phyloP scores from a whole-genome alignment of 495 filamentous ascomycete genomes.

The Apodospora peruviana region DNA sequence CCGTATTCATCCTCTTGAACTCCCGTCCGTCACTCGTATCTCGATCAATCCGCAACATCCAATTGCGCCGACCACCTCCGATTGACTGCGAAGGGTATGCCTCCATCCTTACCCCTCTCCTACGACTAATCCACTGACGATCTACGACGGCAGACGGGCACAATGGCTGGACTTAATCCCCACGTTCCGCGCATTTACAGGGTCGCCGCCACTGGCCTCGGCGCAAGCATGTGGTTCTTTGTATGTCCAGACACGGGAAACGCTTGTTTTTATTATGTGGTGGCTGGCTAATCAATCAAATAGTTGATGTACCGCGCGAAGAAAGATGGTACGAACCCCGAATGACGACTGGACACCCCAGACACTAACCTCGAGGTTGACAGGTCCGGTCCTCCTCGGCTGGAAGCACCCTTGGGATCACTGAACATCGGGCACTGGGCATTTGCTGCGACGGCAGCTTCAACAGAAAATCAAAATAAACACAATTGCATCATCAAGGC shows the following conservation, averaged over 20 bases:
- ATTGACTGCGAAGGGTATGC: too few species aligned
- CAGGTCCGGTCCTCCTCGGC: conserved; percentile 71
- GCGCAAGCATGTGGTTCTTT: conserved; percentile 99
- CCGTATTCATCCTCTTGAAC: neutral
- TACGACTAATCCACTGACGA: neutral
- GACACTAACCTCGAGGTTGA: conserved; percentile 20
- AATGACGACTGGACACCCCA: neutral
- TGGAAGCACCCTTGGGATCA: conserved; percentile 99
- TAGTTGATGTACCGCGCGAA: conserved; percentile 93
- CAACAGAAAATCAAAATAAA: neutral
- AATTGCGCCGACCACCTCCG: neutral
- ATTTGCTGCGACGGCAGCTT: too few species aligned
- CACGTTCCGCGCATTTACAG: conserved; percentile 60
- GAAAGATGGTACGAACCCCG: conserved; percentile 61
- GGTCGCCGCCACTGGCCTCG: conserved; percentile 76
- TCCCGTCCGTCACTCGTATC: neutral
- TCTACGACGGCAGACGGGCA: conserved; percentile 8
- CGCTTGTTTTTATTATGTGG: too few species aligned
- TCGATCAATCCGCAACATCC: neutral
- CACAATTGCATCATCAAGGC: neutral
- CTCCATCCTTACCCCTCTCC: neutral
- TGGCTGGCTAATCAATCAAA: conserved; percentile 10
- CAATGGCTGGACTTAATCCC: conserved; percentile 23
- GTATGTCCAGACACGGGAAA: conserved; percentile 47
- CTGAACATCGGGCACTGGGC: conserved; percentile 41